Base-by-base conservation (phyloP, 169 alveolate species). In the Plasmodium fragile region DNA sequence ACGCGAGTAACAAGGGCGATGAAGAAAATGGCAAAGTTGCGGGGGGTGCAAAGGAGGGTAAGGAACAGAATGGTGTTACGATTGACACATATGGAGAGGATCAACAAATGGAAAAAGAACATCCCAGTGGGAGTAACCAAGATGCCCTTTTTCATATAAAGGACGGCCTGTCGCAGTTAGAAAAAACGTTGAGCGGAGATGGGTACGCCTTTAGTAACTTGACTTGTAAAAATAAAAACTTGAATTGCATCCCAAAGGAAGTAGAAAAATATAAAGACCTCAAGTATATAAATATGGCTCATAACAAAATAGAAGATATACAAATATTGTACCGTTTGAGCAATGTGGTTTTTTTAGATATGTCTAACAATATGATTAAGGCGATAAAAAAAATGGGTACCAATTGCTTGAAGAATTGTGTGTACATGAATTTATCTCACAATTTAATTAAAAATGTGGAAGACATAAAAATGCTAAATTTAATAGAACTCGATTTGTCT, bases 271-370 rank as follows among this genome's bases (percentile, higher is more conserved):
- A 84, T 75, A 75, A 32, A 30, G 80, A 84, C 43, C 78, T 84
- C 65, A 84, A 84, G n/a, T 84, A 84, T 69, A 75, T 84, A 84
- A 73, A 84, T 75, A 73, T 84, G 84, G 73, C 93, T 73, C 77
- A 84, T 75, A 84, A 84, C 78, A 84, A 84, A 52, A 84, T 84
- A 1, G 72, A 52, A 16, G 84, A 75, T 84, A 73, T 84, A 52
- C 34, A 25, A 25, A 52, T 41, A 59, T 65, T 84, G 65, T 84
- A 75, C 65, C 1, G 28, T n/a, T 18, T 84, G 78, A 49, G 53
- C 41, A 45, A 72, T 13, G 69, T 84, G 7, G 39, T 84, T 32
- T 84, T 84, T 84, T 53, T 84, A 73, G 93, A 84, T 43, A 34
- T 73, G 39, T 84, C 93, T n/a, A 73, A 73, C 34, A 84, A 84